These are phyloP conservation scores for Marchantia paleacea DNA, from an alignment of 225 moss, liverwort and hornwort species.

Conservation along the genomic window DNA sequence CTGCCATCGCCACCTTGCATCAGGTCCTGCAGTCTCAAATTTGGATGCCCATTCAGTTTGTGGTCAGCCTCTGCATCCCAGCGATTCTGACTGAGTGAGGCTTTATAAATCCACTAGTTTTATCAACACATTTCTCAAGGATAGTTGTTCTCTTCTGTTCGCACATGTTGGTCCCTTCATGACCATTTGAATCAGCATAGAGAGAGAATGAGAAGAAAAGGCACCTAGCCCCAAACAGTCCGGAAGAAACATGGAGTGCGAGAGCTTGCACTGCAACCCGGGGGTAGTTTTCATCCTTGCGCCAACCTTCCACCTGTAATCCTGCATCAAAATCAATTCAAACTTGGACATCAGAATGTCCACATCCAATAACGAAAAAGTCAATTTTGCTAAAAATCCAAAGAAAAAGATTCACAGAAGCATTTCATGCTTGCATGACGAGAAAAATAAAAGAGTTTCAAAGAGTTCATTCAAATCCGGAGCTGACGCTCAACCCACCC, in stretches of 20 bases:
- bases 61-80: background rate
- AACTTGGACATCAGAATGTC: no score
- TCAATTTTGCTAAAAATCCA: no score
- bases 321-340: slow-evolving; percentile 36
- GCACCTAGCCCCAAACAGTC: slow-evolving; percentile 81
- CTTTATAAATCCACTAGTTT: background rate
- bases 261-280: slow-evolving; percentile 64
- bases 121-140: background rate
- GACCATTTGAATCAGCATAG: background rate
- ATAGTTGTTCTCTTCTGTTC: background rate
- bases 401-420: background rate
- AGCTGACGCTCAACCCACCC: slow-evolving; percentile 27
- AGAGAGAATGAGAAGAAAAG: background rate
- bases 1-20: slow-evolving; percentile 95
- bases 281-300: slow-evolving; percentile 57
- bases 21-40: slow-evolving; percentile 57
- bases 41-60: background rate
- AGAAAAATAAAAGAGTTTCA: background rate
- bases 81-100: no score
- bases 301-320: slow-evolving; percentile 84
- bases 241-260: slow-evolving; percentile 65
- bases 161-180: no score
- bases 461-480: background rate
- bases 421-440: background rate
- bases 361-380: no score